Evolutionary conservation across 2,329 filamentous ascomycete species (phyloP), one percentile per base, ranked within the genome.

Genomic region (Calonectria pseudoturangicola): DNA sequence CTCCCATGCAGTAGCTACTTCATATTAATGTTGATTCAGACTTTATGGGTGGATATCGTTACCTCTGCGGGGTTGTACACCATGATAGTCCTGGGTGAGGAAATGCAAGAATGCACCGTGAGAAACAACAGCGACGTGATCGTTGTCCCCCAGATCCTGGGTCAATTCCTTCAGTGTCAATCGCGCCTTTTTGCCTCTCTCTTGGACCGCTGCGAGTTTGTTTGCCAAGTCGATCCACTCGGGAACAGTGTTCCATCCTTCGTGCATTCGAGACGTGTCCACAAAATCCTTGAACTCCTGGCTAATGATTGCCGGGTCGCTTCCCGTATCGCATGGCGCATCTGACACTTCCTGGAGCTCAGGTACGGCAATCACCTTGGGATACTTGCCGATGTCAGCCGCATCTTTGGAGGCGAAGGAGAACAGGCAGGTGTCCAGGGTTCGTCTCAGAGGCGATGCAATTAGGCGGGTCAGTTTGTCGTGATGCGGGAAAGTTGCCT

Each of bases 101-200:
- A 68, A 72, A 12, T 72, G 70, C 65, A 72, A 45, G 25, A 72
- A 72, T 2, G 70, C 70, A 18, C 70, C 70, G 18, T 72, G 70
- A 9, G 56, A 68, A 16, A 72, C 70, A n/a, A 72, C 39, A 15
- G 51, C 70, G 4, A 68, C 58, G 8, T 72, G 70, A 10, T 68
- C 70, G 18, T 63, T 54, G 8, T 68, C 70, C 0, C 47, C 48
- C 16, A 51, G 18, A 21, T n/a, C 43, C 30, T 68, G 39, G 3
- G 56, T 15, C 48, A 68, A 41, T 21, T 72, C 70, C 48, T 60
- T 67, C 13, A 72, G 48, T 6, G 56, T 33, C 21, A 56, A 16
- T 3, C 70, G 56, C 12, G 70, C 65, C 16, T 47, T 72, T 9
- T 21, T 58, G 10, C 56, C 70, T n/a, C 70, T 41, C 10, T 25